Evolutionary conservation across 2,329 filamentous ascomycete genomes (phyloP).

Genomic region (Diaporthe batatas): DNA sequence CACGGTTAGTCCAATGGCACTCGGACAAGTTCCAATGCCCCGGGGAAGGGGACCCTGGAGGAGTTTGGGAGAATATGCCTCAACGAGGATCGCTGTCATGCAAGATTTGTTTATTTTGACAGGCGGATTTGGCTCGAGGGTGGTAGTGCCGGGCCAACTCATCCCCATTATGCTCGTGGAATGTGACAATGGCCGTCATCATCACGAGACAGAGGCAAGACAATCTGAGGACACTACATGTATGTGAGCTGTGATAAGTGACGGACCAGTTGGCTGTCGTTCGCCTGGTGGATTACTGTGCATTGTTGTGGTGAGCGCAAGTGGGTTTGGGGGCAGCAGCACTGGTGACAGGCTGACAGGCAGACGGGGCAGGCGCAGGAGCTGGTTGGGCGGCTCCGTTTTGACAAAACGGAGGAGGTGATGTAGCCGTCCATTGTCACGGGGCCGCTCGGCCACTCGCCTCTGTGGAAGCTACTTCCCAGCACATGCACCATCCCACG

Average conservation of each 20-base stretch:
- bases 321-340: background rate
- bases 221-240: slow-evolving; percentile 11
- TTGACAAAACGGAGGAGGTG: slow-evolving; percentile 10
- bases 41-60: background rate
- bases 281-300: background rate
- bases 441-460: slow-evolving; percentile 12
- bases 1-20: background rate
- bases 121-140: background rate
- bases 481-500: slow-evolving; percentile 17
- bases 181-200: slow-evolving; percentile 23
- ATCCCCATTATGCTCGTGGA: background rate
- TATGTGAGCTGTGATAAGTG: slow-evolving; percentile 38
- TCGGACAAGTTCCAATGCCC: slow-evolving; percentile 28
- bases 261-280: background rate
- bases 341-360: background rate
- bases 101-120: slow-evolving; percentile 35
- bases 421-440: background rate
- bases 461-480: slow-evolving; percentile 17
- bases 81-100: slow-evolving; percentile 25
- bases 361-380: too few species aligned
- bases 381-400: slow-evolving; percentile 10
- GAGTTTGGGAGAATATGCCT: slow-evolving; percentile 8
- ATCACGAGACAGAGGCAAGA: slow-evolving; percentile 32
- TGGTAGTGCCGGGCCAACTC: slow-evolving; percentile 14
- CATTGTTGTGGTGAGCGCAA: background rate